Evolutionary conservation across 345 rosid genomes (phyloP).

Genomic region (Salix caprea): DNA sequence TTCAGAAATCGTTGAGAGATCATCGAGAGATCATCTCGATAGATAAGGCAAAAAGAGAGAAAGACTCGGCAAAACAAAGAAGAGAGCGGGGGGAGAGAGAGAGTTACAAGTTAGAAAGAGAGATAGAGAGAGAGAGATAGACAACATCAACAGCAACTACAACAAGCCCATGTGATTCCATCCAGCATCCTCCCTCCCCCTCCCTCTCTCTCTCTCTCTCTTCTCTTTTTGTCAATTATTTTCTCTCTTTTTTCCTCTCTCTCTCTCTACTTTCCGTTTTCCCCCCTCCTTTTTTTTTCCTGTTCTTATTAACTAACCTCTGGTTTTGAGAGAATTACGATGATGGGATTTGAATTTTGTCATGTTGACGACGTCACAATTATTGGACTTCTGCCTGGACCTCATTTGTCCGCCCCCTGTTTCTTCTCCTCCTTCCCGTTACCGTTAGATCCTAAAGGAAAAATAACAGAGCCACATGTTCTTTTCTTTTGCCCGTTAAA

Average conservation of each 20-base stretch:
- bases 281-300: constrained; percentile 17
- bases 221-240: constrained; percentile 5
- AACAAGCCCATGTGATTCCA: constrained; percentile 26
- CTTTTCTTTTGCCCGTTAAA: neutral
- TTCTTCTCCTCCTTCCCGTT: constrained; percentile 5
- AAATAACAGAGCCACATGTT: neutral
- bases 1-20: neutral
- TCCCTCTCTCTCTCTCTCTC: constrained; percentile 9
- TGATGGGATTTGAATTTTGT: neutral
- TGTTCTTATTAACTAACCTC: neutral
- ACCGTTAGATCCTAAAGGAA: neutral
- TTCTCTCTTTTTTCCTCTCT: neutral
- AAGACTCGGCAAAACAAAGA: neutral
- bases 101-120: neutral
- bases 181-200: constrained; percentile 6
- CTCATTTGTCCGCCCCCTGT: neutral
- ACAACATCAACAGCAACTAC: constrained; percentile 6
- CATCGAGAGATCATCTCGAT: constrained; percentile 6
- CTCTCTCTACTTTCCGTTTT: constrained; percentile 36
- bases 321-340: neutral
- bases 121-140: neutral
- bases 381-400: neutral
- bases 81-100: constrained; percentile 7
- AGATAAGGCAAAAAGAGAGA: neutral
- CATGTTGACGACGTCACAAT: neutral